These are phyloP conservation scores for Aspergillus funiculosus DNA, from an alignment of 495 filamentous ascomycete genomes.

Conservation along the genomic window DNA sequence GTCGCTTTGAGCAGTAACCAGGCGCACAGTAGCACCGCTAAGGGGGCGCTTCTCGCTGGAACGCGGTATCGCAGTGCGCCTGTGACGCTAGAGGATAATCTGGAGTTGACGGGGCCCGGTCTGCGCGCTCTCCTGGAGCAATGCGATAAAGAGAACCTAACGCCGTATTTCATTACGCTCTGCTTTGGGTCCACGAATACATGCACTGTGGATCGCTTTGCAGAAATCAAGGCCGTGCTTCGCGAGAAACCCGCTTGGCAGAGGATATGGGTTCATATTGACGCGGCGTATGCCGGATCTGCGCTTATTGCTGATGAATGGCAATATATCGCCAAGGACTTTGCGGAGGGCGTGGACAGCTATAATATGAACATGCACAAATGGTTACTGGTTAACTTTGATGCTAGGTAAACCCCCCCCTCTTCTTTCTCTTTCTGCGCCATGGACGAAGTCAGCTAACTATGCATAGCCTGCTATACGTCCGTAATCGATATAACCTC, in stretches of 20 bases:
- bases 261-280: slow-evolving; percentile 88
- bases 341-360: slow-evolving; percentile 65
- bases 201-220: slow-evolving; percentile 79
- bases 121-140: slow-evolving; percentile 57
- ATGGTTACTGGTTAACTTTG: slow-evolving; percentile 94
- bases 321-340: slow-evolving; percentile 58
- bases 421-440: background rate
- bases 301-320: slow-evolving; percentile 77
- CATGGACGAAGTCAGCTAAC: background rate
- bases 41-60: slow-evolving; percentile 81
- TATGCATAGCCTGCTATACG: slow-evolving; percentile 61
- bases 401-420: slow-evolving; percentile 52
- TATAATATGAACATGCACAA: slow-evolving; percentile 98
- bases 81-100: slow-evolving; percentile 54
- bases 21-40: slow-evolving; percentile 77
- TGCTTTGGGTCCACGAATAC: slow-evolving; percentile 84
- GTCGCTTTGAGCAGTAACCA: slow-evolving; percentile 78
- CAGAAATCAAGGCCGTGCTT: slow-evolving; percentile 59
- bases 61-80: slow-evolving; percentile 66
- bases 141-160: slow-evolving; percentile 57
- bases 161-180: slow-evolving; percentile 82
- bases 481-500: slow-evolving; percentile 67
- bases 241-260: slow-evolving; percentile 52
- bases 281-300: slow-evolving; percentile 89
- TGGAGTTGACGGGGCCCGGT: slow-evolving; percentile 61